A percentile compares a stretch with the other conserved stretches of the same genome.
phyloP scores from a whole-genome alignment of 306 rosid species.

The Prunus kanzakura region DNA sequence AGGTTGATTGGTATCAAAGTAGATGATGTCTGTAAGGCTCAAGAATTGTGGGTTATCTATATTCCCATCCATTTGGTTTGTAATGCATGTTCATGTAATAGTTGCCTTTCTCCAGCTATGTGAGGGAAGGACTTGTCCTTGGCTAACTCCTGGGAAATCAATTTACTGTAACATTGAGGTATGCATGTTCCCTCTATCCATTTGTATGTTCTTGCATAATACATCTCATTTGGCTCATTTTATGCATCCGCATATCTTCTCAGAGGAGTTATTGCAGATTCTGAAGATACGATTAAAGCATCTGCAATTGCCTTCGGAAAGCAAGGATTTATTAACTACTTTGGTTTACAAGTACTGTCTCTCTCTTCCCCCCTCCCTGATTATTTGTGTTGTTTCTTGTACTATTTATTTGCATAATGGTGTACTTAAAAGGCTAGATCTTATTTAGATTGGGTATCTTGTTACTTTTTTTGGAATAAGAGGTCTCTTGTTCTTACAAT shows the following conservation, averaged over 20 bases:
- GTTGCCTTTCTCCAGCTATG: constrained; percentile 61
- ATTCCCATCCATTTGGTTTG: constrained; percentile 11
- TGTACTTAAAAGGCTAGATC: neutral
- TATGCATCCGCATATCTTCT: constrained; percentile 28
- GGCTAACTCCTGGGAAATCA: constrained; percentile 91
- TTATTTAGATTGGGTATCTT: neutral
- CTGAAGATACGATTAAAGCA: constrained; percentile 75
- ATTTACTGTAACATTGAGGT: constrained; percentile 84
- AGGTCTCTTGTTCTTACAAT: neutral
- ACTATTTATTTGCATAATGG: neutral
- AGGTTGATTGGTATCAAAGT: constrained; percentile 85
- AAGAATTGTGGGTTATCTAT: constrained; percentile 18
- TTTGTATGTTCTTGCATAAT: constrained; percentile 9
- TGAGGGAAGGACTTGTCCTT: constrained; percentile 78
- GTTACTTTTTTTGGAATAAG: neutral
- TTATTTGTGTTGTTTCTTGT: neutral
- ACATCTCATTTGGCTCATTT: neutral
- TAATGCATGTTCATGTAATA: constrained; percentile 20
- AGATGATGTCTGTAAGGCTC: constrained; percentile 78
- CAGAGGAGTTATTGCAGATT: constrained; percentile 89
- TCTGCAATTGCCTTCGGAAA: constrained; percentile 78
- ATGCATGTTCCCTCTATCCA: constrained; percentile 30
- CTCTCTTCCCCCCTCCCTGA: neutral
- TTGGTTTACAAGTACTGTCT: constrained; percentile 80
- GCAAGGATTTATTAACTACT: constrained; percentile 88